Evolutionary conservation across 345 rosid species (phyloP).

Genomic region (Gossypium sturtianum): DNA sequence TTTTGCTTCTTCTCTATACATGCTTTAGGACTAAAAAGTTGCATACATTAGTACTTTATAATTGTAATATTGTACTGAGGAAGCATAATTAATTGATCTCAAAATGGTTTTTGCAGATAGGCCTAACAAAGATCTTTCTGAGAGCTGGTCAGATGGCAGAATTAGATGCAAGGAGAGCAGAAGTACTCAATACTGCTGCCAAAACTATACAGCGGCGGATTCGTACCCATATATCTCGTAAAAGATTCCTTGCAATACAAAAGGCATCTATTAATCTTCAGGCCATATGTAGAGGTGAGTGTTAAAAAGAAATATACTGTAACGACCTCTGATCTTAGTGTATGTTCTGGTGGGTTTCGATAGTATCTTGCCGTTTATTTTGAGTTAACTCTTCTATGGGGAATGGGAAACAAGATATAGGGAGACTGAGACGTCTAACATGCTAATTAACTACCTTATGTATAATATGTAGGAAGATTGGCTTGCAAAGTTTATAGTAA

Average conservation of each 20-base stretch:
- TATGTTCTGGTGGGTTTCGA: background rate
- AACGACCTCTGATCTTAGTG: background rate
- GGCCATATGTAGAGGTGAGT: slow-evolving; percentile 63
- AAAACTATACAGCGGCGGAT: slow-evolving; percentile 73
- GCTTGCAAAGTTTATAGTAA: slow-evolving; percentile 44
- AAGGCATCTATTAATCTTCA: slow-evolving; percentile 54
- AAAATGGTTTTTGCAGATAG: slow-evolving; percentile 53
- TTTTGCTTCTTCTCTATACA: background rate
- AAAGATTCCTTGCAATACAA: slow-evolving; percentile 61
- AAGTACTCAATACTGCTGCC: slow-evolving; percentile 75
- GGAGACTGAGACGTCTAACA: background rate
- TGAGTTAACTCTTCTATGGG: background rate
- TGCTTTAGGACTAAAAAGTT: background rate
- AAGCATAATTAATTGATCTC: slow-evolving; percentile 6
- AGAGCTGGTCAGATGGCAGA: slow-evolving; percentile 99
- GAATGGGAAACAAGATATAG: background rate
- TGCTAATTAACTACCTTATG: background rate
- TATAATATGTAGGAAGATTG: slow-evolving; percentile 45
- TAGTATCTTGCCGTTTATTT: background rate
- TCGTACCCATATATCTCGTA: slow-evolving; percentile 63
- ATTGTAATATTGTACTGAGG: background rate
- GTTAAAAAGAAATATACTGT: background rate
- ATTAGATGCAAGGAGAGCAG: slow-evolving; percentile 79
- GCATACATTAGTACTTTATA: background rate
- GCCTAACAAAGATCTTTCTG: slow-evolving; percentile 88